Evolutionary conservation across 345 rosid genomes (phyloP).

Genomic region (Draba incana): DNA sequence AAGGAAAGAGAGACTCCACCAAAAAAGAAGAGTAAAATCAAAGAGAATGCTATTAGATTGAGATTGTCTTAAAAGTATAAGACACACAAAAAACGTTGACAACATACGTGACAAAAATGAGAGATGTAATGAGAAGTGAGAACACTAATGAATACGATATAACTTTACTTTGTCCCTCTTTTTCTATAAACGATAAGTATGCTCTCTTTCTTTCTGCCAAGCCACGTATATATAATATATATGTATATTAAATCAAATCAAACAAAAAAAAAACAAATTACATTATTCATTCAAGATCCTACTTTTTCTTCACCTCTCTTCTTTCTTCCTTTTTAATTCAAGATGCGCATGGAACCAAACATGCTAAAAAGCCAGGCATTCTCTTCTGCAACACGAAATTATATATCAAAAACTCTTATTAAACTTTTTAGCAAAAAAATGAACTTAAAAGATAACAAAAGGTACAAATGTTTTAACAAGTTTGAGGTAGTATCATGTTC

Average conservation of each 20-base stretch:
- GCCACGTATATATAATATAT: conserved; percentile 34
- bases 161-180: conserved; percentile 28
- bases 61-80: conserved; percentile 10
- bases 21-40: background rate
- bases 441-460: background rate
- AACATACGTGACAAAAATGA: conserved; percentile 22
- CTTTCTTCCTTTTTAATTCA: conserved; percentile 37
- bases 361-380: conserved; percentile 63
- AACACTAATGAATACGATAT: background rate
- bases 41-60: background rate
- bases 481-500: too few relatives aligned
- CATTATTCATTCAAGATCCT: conserved; percentile 36
- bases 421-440: background rate
- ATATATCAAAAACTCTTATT: background rate
- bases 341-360: conserved; percentile 70
- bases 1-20: too few relatives aligned
- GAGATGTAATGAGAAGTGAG: background rate
- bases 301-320: conserved; percentile 27
- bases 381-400: conserved; percentile 59
- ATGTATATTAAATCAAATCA: conserved; percentile 23
- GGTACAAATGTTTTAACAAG: background rate
- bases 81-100: conserved; percentile 9
- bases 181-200: conserved; percentile 32
- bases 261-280: conserved; percentile 24
- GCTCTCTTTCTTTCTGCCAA: conserved; percentile 29